phyloP scores from a whole-genome alignment of 2,329 filamentous ascomycete genomes.

The Macrophomina phaseolina region DNA sequence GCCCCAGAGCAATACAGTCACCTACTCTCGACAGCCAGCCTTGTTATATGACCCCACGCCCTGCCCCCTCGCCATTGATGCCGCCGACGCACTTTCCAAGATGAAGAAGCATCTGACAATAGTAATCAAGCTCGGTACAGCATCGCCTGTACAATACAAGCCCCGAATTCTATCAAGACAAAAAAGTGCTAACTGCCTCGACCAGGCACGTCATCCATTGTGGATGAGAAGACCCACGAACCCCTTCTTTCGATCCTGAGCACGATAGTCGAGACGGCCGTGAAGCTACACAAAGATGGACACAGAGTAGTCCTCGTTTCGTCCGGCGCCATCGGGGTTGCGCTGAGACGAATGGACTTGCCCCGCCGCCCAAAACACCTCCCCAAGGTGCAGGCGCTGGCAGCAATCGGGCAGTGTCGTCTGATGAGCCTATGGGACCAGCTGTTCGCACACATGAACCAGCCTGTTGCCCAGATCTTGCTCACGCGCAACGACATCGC shows the following conservation, averaged over 20 bases:
- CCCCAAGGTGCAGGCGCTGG: slow-evolving; percentile 87
- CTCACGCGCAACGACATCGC: slow-evolving; percentile 96
- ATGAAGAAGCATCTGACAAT: slow-evolving; percentile 79
- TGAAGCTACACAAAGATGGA: slow-evolving; percentile 85
- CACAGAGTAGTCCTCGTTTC: slow-evolving; percentile 96
- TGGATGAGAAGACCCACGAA: slow-evolving; percentile 93
- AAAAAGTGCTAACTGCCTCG: slow-evolving; percentile 35
- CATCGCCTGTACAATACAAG: slow-evolving; percentile 35
- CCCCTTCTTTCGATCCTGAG: slow-evolving; percentile 89
- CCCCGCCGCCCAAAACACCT: slow-evolving; percentile 88
- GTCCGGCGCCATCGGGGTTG: slow-evolving; percentile 95
- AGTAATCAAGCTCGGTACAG: slow-evolving; percentile 84
- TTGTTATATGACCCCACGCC: not conserved
- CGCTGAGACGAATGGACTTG: slow-evolving; percentile 86
- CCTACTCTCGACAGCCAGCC: not conserved
- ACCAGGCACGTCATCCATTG: slow-evolving; percentile 95
- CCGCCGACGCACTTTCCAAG: slow-evolving; percentile 40
- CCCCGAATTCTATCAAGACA: slow-evolving; percentile 31
- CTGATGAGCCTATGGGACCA: slow-evolving; percentile 96
- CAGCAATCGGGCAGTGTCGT: slow-evolving; percentile 93
- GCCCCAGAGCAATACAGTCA: not conserved
- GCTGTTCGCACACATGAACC: slow-evolving; percentile 82
- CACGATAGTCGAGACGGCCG: slow-evolving; percentile 91
- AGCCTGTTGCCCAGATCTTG: slow-evolving; percentile 93
- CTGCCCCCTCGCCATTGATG: slow-evolving; percentile 18